phyloP scores from a whole-genome alignment of 192 early-diverging fungal species.

The Backusella luteola region DNA sequence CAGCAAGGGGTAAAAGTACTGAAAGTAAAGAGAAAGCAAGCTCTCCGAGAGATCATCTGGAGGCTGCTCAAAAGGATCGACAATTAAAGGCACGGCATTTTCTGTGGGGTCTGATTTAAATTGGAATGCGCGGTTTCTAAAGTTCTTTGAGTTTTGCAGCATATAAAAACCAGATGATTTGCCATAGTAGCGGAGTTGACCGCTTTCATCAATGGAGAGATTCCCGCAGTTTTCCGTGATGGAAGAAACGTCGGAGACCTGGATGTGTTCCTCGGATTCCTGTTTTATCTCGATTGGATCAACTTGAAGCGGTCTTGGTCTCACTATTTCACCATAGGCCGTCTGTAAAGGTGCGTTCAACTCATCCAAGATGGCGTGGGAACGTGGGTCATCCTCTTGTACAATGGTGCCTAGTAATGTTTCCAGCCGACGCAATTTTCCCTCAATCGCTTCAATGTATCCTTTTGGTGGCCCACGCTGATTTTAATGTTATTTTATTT shows the following conservation, averaged over 20 bases:
- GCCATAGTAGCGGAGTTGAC: slow-evolving; percentile 70
- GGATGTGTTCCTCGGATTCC: not conserved
- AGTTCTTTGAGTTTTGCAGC: slow-evolving; percentile 55
- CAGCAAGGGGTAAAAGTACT: slow-evolving; percentile 63
- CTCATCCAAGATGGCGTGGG: slow-evolving; percentile 36
- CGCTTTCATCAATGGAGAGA: slow-evolving; percentile 67
- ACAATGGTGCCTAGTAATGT: slow-evolving; percentile 60
- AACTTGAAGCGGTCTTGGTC: slow-evolving; percentile 22
- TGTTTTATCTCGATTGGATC: not conserved
- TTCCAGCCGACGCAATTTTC: slow-evolving; percentile 69
- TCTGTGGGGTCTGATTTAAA: slow-evolving; percentile 8
- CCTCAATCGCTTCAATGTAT: slow-evolving; percentile 83
- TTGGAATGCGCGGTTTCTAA: slow-evolving; percentile 46
- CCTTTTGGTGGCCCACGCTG: slow-evolving; percentile 84
- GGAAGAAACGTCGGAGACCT: not conserved
- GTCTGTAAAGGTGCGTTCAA: slow-evolving; percentile 38
- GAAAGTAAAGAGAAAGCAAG: slow-evolving; percentile 64
- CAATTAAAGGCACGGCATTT: not conserved
- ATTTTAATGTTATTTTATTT: not conserved
- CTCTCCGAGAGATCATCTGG: slow-evolving; percentile 56
- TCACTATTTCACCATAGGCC: slow-evolving; percentile 32
- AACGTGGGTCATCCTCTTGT: slow-evolving; percentile 48
- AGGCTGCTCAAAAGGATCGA: slow-evolving; percentile 55
- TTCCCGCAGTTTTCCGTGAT: slow-evolving; percentile 58
- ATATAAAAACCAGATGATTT: slow-evolving; percentile 76